Conservation (phyloP, 108 stramenopile genomes). For the Nannochloropsis gaditana region DNA sequence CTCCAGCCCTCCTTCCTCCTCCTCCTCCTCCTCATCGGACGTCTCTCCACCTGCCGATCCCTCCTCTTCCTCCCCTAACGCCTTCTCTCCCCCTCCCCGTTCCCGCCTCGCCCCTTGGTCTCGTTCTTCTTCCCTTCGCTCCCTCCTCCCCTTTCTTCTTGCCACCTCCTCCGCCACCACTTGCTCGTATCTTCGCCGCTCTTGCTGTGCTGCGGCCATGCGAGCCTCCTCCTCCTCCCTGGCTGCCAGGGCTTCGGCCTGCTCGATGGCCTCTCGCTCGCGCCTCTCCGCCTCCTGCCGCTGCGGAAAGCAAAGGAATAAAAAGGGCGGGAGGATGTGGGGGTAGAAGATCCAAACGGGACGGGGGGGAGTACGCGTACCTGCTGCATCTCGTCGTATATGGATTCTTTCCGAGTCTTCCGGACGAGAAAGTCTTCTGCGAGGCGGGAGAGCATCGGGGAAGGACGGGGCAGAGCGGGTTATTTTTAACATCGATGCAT, state of each 20-base stretch:
- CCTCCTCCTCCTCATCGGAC: not conserved
- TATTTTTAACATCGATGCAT: too few relatives aligned
- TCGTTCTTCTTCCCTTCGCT: not conserved
- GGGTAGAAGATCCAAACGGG: not conserved
- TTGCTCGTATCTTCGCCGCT: conserved; percentile 21
- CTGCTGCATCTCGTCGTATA: not conserved
- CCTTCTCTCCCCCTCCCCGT: not conserved
- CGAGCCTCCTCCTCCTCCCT: not conserved
- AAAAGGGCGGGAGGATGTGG: not conserved
- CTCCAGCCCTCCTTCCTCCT: not conserved
- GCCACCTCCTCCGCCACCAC: not conserved
- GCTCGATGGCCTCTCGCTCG: not conserved
- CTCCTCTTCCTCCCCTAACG: not conserved
- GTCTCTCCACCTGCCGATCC: not conserved
- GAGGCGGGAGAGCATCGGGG: not conserved
- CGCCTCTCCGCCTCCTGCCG: not conserved
- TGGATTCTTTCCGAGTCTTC: not conserved
- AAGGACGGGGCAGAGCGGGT: not conserved
- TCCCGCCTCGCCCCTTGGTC: not conserved
- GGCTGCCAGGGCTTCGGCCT: not conserved
- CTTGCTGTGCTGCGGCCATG: not conserved
- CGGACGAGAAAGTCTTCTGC: conserved; percentile 8
- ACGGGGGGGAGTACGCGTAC: not conserved
- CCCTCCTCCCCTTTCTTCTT: not conserved
- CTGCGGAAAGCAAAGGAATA: conserved; percentile 7